Conservation (phyloP, 2,329 filamentous ascomycete species). For the Aspergillus fischeri region DNA sequence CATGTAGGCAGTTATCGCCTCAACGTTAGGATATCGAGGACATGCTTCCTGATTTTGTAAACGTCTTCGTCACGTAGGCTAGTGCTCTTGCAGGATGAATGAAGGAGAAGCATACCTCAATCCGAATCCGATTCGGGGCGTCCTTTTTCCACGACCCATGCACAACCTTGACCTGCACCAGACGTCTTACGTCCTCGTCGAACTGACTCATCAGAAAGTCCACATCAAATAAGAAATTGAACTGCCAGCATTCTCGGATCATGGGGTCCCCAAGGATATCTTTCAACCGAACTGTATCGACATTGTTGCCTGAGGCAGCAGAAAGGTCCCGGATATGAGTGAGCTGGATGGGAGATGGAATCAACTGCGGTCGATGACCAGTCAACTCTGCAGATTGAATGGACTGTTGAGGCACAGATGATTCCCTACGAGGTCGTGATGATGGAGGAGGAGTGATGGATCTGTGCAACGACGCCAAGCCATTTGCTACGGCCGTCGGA, state of each 20-base stretch:
- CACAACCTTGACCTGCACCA: slow-evolving; percentile 56
- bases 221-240: slow-evolving; percentile 54
- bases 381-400: not conserved
- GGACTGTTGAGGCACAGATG: not conserved
- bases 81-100: not conserved
- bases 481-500: not conserved
- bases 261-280: slow-evolving; percentile 71
- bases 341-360: slow-evolving; percentile 66
- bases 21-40: slow-evolving; percentile 60
- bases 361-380: slow-evolving; percentile 1
- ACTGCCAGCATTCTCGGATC: slow-evolving; percentile 60
- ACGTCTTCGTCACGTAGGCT: not conserved
- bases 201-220: slow-evolving; percentile 60
- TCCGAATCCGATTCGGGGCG: slow-evolving; percentile 52
- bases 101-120: slow-evolving; percentile 47
- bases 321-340: slow-evolving; percentile 65
- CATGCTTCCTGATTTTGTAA: slow-evolving; percentile 53
- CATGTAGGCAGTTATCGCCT: slow-evolving; percentile 70
- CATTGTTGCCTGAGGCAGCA: slow-evolving; percentile 52
- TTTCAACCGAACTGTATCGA: slow-evolving; percentile 60
- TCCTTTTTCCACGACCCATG: slow-evolving; percentile 67
- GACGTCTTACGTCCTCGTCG: slow-evolving; percentile 51
- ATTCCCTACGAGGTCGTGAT: slow-evolving; percentile 5
- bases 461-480: slow-evolving; percentile 26
- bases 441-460: slow-evolving; percentile 27